These are phyloP conservation scores for Moesziomyces sp. DNA, from an alignment of 1,284 basidiomycete species.

Conservation along the genomic window DNA sequence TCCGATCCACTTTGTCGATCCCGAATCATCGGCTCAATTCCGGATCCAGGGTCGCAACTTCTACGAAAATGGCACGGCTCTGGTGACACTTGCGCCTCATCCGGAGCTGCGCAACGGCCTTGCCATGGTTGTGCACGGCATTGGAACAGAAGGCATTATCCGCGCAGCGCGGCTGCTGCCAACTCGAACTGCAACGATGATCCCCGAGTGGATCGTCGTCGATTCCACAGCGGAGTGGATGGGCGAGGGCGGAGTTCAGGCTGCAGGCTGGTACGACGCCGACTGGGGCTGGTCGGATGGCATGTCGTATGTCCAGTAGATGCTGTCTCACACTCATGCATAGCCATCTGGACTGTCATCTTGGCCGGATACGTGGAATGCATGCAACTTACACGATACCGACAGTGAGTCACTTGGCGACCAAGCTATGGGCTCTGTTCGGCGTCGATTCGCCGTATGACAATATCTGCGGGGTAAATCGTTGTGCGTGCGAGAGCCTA, in stretches of 20 bases:
- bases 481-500: no score
- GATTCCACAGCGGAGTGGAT: constrained; percentile 30
- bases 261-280: constrained; percentile 46
- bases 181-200: constrained; percentile 43
- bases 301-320: constrained; percentile 38
- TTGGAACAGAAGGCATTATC: constrained; percentile 25
- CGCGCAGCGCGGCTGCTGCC: constrained; percentile 45
- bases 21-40: constrained; percentile 26
- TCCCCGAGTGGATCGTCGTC: constrained; percentile 50
- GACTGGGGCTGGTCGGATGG: constrained; percentile 44
- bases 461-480: no score
- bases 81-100: constrained; percentile 30
- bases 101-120: constrained; percentile 8
- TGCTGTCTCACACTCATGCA: no score
- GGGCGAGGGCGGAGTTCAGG: constrained; percentile 41
- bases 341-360: no score
- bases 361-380: no score
- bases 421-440: no score
- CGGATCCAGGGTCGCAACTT: constrained; percentile 32
- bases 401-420: no score
- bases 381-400: no score
- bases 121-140: constrained; percentile 32
- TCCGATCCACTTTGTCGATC: constrained; percentile 21
- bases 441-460: no score
- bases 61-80: constrained; percentile 25